A percentile compares a stretch with the other conserved stretches of the same genome.
These are phyloP conservation scores for Blastocystis sp. DNA, from an alignment of 352 stramenopile genomes.

Conservation along the genomic window DNA sequence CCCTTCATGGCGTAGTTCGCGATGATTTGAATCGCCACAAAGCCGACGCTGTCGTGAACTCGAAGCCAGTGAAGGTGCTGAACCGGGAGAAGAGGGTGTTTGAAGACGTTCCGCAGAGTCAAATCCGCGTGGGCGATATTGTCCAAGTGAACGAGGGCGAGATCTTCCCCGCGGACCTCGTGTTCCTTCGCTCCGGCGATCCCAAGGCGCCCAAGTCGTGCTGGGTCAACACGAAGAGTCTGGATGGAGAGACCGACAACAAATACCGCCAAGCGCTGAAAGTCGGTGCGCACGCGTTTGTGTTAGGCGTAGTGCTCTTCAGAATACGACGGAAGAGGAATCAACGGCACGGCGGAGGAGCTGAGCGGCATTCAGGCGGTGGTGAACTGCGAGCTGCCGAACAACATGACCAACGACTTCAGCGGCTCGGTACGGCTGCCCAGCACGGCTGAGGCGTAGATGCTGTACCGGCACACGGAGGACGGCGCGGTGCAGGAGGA, in stretches of 20 bases:
- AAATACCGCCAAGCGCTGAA: constrained; percentile 75
- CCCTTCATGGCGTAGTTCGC: constrained; percentile 77
- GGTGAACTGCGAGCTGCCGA: constrained; percentile 80
- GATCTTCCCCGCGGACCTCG: constrained; percentile 85
- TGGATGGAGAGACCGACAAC: constrained; percentile 90
- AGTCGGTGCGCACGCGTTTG: constrained; percentile 59
- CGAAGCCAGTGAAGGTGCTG: constrained; percentile 68
- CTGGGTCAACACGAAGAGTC: constrained; percentile 87
- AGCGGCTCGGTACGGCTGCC: constrained; percentile 74
- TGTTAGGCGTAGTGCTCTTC: constrained; percentile 2
- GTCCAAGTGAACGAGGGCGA: constrained; percentile 83
- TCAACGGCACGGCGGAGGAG: not conserved
- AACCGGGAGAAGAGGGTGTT: constrained; percentile 78
- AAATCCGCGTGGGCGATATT: constrained; percentile 82
- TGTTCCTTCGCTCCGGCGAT: constrained; percentile 82
- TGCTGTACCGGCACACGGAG: constrained; percentile 76
- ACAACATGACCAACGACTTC: constrained; percentile 77
- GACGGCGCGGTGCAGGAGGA: constrained; percentile 75
- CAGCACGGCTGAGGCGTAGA: constrained; percentile 82
- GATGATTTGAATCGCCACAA: constrained; percentile 78
- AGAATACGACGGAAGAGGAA: constrained; percentile 20
- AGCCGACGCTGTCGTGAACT: constrained; percentile 75
- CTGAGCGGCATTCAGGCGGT: constrained; percentile 74
- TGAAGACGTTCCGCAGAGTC: constrained; percentile 79
- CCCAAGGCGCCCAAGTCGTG: constrained; percentile 76